A percentile compares a stretch with the other conserved stretches of the same genome.
phyloP scores from a whole-genome alignment of 257 asterid species.

The Nicotiana attenuata region DNA sequence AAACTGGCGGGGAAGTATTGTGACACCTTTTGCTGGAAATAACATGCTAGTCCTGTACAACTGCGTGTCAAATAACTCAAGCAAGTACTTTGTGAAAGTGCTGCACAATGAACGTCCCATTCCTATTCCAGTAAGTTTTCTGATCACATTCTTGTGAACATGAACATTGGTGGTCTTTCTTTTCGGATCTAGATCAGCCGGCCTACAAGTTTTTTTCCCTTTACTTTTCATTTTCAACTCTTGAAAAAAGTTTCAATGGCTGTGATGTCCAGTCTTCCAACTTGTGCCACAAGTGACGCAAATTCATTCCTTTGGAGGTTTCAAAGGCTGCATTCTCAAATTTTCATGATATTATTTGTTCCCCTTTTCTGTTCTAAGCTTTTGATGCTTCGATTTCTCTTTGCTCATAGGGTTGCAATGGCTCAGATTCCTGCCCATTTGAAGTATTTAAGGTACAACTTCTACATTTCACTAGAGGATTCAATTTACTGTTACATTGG shows the following conservation, averaged over 20 bases:
- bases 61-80: conserved; percentile 58
- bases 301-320: background rate
- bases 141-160: background rate
- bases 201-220: background rate
- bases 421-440: conserved; percentile 74
- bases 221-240: background rate
- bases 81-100: conserved; percentile 75
- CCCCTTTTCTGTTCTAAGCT: background rate
- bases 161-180: background rate
- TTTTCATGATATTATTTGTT: background rate
- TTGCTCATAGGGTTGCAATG: conserved; percentile 57
- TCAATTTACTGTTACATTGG: background rate
- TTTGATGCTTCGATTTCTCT: background rate
- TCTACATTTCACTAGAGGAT: background rate
- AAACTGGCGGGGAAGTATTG: conserved; percentile 73
- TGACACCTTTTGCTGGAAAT: conserved; percentile 92
- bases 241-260: background rate
- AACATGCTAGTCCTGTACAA: conserved; percentile 73
- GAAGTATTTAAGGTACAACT: conserved; percentile 76
- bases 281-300: background rate
- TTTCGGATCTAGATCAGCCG: background rate
- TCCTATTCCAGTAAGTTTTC: conserved; percentile 61
- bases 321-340: background rate
- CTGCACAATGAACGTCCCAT: conserved; percentile 80
- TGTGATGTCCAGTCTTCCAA: background rate